These are phyloP conservation scores for Pestalotiopsis sp. DNA, from an alignment of 2,329 filamentous ascomycete species.

Conservation along the genomic window DNA sequence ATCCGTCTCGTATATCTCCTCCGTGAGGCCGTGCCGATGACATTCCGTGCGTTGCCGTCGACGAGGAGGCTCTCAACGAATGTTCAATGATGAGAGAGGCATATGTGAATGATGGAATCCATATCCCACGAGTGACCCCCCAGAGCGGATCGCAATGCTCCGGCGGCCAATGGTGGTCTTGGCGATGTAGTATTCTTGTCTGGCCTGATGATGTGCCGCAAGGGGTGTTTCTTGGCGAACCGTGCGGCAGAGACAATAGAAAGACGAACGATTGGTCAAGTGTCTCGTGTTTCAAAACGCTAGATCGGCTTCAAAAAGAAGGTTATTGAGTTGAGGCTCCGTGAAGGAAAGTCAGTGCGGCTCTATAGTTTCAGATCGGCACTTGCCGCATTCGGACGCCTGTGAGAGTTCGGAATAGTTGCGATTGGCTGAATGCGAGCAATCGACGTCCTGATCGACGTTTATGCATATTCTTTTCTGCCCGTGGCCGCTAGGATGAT, in stretches of 20 bases:
- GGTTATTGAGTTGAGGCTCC: background rate
- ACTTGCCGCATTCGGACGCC: conserved; percentile 3
- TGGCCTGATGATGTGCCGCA: conserved; percentile 13
- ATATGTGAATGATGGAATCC: background rate
- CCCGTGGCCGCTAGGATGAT: background rate
- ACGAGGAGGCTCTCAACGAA: background rate
- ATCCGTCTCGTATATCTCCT: conserved; percentile 6
- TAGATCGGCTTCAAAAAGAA: background rate
- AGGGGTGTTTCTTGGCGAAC: conserved; percentile 2
- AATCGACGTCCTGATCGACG: background rate
- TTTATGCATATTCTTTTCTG: background rate
- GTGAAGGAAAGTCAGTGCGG: conserved; percentile 4
- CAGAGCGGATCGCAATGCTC: background rate
- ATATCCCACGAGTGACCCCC: background rate
- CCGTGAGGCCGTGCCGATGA: conserved; percentile 1
- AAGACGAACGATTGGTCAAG: background rate
- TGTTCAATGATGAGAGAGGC: background rate
- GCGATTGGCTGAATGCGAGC: background rate
- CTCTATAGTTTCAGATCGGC: conserved; percentile 5
- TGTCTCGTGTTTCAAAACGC: background rate
- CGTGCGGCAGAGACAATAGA: background rate
- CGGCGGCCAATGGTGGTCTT: background rate
- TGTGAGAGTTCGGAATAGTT: background rate
- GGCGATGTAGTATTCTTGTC: conserved; percentile 4
- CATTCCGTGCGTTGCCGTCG: background rate